Evolutionary conservation across 805 yeast species (phyloP).

Genomic region (Metschnikowia cerradonensis): DNA sequence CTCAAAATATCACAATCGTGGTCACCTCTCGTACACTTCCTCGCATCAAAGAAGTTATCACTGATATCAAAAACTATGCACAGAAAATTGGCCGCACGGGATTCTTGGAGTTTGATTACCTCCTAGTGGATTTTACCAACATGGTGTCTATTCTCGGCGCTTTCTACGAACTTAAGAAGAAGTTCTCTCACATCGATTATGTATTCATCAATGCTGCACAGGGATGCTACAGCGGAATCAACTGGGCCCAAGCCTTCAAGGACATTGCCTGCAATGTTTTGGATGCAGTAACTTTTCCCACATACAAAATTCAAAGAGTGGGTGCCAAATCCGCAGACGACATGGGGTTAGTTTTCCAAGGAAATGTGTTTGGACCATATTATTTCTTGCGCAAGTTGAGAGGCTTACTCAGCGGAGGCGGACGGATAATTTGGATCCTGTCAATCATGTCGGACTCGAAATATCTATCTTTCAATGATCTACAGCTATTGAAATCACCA

Average conservation of each 20-base stretch:
- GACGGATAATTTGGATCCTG: conserved; percentile 79
- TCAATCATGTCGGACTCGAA: conserved; percentile 78
- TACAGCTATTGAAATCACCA: conserved; percentile 60
- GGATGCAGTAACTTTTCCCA: conserved; percentile 82
- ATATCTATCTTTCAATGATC: conserved; percentile 67
- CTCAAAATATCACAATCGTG: conserved; percentile 64
- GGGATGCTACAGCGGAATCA: conserved; percentile 80
- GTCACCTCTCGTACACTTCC: conserved; percentile 89
- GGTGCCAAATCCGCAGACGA: conserved; percentile 78
- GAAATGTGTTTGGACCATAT: conserved; percentile 95
- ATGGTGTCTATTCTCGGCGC: conserved; percentile 84
- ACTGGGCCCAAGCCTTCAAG: conserved; percentile 74
- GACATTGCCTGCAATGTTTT: conserved; percentile 67
- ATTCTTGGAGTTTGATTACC: conserved; percentile 76
- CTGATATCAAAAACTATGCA: conserved; percentile 36
- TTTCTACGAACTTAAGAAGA: conserved; percentile 60
- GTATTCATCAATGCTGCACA: conserved; percentile 87
- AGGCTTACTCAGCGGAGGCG: conserved; percentile 55
- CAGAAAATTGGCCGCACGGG: conserved; percentile 41
- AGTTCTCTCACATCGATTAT: conserved; percentile 68
- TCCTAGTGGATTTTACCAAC: conserved; percentile 82
- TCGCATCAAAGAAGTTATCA: conserved; percentile 72
- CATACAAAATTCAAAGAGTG: conserved; percentile 74
- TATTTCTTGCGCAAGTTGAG: conserved; percentile 67
- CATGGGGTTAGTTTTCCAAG: conserved; percentile 86